Base-by-base conservation (phyloP, 1,284 basidiomycete genomes). In the Rhodotorula sp. region DNA sequence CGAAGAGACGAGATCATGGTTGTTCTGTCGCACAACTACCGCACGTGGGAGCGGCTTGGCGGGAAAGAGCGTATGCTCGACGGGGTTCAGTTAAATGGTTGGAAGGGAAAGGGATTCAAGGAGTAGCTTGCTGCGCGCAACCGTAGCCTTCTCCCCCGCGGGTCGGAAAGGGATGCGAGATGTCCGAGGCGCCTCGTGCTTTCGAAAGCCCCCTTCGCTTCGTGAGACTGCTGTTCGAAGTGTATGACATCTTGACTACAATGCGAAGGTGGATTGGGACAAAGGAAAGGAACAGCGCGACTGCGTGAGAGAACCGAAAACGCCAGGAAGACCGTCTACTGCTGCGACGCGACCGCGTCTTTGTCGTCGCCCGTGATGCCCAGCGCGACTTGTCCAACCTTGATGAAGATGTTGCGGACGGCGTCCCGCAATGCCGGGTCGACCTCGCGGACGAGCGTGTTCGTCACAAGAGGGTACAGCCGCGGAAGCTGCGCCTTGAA, bases 391-490 rank as follows among this genome's bases (percentile, higher is more conserved):
- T 49, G 23, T 0, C 75, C 75, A 7, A 77, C 74, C 44, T 80
- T 78, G 46, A 89, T 82, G 78, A 93, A 91, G 80, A 92, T 92
- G 70, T 86, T 87, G 79, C 88, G 87, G 65, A 95, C 84, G 49
- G 88, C 86, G 67, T 90, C 85, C 61, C 94, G 86, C 78, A 96
- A 88, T 77, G 94, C 92, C 34, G 88, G 85, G 44, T 90, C 86
- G 70, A 91, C 84, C 62, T 97, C 94, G 68, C 92, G 86, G 23
- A 87, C 86, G 56, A 97, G 84, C 46, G 96, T 84, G 61, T 93
- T 91, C 14, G 90, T 90, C 54, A 88, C 89, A 68, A 94, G 83
- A 10, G 93, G 92, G 80, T 97, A 97, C 74, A 95, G 88, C 34
- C 90, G 88, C 44, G 92, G 88, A 65, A 96, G 84, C 82, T 93